phyloP scores from a whole-genome alignment of 1,139 yeast species.

The Hansenula lynferdii region DNA sequence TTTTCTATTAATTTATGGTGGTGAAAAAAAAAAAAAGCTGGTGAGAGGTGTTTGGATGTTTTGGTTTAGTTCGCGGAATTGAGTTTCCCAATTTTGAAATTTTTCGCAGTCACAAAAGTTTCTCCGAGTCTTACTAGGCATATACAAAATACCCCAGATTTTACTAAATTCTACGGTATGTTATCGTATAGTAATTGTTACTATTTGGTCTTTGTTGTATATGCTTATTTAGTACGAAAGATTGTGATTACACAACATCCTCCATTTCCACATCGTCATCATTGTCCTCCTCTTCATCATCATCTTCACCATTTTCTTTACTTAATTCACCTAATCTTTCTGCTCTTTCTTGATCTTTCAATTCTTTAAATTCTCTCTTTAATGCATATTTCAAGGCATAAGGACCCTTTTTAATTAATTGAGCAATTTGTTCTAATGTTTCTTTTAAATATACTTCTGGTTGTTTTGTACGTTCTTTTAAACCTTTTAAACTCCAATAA shows the following conservation, averaged over 20 bases:
- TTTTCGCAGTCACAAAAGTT: too few relatives aligned
- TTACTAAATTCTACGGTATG: too few relatives aligned
- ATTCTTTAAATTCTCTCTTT: slow-evolving; percentile 83
- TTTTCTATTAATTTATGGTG: too few relatives aligned
- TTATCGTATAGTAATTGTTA: too few relatives aligned
- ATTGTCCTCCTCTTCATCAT: slow-evolving; percentile 35
- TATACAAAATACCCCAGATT: too few relatives aligned
- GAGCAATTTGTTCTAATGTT: slow-evolving; percentile 85
- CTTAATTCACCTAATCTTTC: slow-evolving; percentile 57
- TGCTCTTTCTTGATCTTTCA: slow-evolving; percentile 73
- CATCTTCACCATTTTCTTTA: slow-evolving; percentile 41
- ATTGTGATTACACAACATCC: too few relatives aligned
- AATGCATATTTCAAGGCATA: slow-evolving; percentile 88
- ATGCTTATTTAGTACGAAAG: too few relatives aligned
- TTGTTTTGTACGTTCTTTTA: slow-evolving; percentile 90
- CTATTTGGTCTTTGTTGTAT: neutral
- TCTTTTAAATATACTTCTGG: slow-evolving; percentile 94
- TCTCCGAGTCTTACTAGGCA: too few relatives aligned
- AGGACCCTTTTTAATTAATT: slow-evolving; percentile 90
- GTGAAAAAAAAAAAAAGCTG: too few relatives aligned
- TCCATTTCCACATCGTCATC: slow-evolving; percentile 39
- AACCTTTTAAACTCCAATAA: slow-evolving; percentile 93
- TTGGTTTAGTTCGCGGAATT: too few relatives aligned
- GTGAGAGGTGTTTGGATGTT: too few relatives aligned
- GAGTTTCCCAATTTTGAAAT: too few relatives aligned